Conservation (phyloP, 2,329 filamentous ascomycete genomes). For the Lasiodiplodia hormozganensis region DNA sequence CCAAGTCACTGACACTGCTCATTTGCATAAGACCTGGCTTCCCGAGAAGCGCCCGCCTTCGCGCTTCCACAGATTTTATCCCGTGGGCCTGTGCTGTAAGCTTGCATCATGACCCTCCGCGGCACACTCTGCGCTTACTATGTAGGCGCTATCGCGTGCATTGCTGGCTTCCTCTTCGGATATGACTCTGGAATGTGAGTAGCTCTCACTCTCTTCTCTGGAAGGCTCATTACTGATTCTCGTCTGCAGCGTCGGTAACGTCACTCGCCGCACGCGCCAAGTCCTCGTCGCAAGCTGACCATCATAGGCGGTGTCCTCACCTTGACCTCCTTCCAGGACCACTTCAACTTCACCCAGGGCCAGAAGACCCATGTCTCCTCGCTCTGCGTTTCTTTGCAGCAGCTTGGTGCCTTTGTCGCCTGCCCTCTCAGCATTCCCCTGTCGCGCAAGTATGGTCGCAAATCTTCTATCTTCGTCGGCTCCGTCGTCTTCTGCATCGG, state of each 20-base stretch:
- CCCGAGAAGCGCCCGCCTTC: neutral
- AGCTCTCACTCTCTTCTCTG: neutral
- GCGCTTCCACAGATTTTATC: conserved; percentile 24
- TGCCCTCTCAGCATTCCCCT: conserved; percentile 59
- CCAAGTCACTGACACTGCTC: neutral
- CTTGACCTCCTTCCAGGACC: conserved; percentile 51
- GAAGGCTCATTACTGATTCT: neutral
- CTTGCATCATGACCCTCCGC: conserved; percentile 26
- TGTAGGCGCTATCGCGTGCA: conserved; percentile 59
- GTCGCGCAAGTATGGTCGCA: conserved; percentile 55
- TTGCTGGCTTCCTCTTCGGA: conserved; percentile 58
- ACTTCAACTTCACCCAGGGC: conserved; percentile 51
- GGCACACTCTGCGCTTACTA: conserved; percentile 59
- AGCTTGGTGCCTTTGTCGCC: conserved; percentile 60
- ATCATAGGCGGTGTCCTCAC: conserved; percentile 53
- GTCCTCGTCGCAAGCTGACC: neutral
- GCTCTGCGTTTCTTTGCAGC: conserved; percentile 59
- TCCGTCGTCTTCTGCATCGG: conserved; percentile 52
- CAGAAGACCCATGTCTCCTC: conserved; percentile 53
- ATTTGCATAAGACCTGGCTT: too few species aligned
- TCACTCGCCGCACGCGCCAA: conserved; percentile 35
- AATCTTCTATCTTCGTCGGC: conserved; percentile 53
- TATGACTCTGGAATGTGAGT: conserved; percentile 49
- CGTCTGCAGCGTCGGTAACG: conserved; percentile 48
- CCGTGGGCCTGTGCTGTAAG: neutral